Conservation (phyloP, 305 asterid genomes). For the Lippia alba region DNA sequence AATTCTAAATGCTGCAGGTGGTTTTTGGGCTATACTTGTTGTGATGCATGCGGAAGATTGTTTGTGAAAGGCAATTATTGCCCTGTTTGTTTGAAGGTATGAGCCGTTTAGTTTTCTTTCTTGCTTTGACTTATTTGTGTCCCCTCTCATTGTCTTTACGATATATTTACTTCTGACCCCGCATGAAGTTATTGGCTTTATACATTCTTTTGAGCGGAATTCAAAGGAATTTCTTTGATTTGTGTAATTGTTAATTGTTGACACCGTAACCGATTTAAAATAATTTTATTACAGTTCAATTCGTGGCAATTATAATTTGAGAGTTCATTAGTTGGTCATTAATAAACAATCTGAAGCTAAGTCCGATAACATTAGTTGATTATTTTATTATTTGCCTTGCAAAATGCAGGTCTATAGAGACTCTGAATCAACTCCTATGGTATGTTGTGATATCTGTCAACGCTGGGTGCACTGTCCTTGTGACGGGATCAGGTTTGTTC, state of each 20-base stretch:
- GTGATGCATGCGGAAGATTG: slow-evolving; percentile 99
- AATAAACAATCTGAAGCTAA: slow-evolving; percentile 18
- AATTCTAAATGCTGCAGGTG: slow-evolving; percentile 68
- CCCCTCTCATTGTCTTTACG: slow-evolving; percentile 13
- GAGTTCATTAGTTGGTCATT: too few species aligned
- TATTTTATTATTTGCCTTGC: slow-evolving; percentile 27
- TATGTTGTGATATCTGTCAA: slow-evolving; percentile 97
- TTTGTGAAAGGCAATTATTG: slow-evolving; percentile 95
- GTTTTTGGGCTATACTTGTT: slow-evolving; percentile 97
- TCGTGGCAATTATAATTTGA: too few species aligned
- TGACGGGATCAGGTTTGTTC: slow-evolving; percentile 87
- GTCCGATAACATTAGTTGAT: slow-evolving; percentile 33
- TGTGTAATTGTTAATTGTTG: too few species aligned
- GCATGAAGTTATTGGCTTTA: not conserved
- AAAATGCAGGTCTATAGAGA: slow-evolving; percentile 89
- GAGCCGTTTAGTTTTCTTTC: too few species aligned
- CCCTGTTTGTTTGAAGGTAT: slow-evolving; percentile 94
- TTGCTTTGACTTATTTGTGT: slow-evolving; percentile 16
- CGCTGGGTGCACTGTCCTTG: slow-evolving; percentile 99
- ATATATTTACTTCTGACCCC: slow-evolving; percentile 14
- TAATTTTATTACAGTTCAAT: too few species aligned
- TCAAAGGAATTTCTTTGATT: too few species aligned
- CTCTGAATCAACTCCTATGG: slow-evolving; percentile 99
- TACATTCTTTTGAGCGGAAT: too few species aligned
- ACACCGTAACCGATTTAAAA: too few species aligned